Evolutionary conservation across 768 basidiomycete species (phyloP).

Genomic region (Suillus subalutaceus): DNA sequence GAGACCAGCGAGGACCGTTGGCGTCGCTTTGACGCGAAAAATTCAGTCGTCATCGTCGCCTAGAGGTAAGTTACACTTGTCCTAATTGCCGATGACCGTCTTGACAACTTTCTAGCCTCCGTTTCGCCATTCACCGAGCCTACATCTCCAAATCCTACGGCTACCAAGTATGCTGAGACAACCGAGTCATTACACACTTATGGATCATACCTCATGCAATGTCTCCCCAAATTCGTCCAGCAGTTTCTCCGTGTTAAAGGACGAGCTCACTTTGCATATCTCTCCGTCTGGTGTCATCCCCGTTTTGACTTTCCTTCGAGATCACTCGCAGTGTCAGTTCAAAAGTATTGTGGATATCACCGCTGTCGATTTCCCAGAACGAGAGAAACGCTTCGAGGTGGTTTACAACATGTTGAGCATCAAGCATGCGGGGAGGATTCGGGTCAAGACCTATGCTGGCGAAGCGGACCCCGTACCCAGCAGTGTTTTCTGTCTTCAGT

Average conservation of each 20-base stretch:
- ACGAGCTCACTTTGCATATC: slow-evolving; percentile 90
- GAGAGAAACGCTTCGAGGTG: slow-evolving; percentile 93
- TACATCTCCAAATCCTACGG: slow-evolving; percentile 85
- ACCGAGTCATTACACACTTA: slow-evolving; percentile 86
- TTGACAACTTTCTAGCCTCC: slow-evolving; percentile 48
- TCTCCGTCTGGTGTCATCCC: slow-evolving; percentile 82
- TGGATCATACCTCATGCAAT: slow-evolving; percentile 90
- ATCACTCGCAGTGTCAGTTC: slow-evolving; percentile 95
- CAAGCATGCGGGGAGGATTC: slow-evolving; percentile 76
- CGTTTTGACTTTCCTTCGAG: slow-evolving; percentile 88
- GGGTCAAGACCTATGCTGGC: slow-evolving; percentile 98
- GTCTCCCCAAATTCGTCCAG: slow-evolving; percentile 95
- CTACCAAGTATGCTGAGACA: slow-evolving; percentile 69
- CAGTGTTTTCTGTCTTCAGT: slow-evolving; percentile 71
- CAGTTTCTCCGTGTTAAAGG: slow-evolving; percentile 97
- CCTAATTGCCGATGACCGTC: background rate
- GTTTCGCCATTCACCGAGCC: slow-evolving; percentile 85
- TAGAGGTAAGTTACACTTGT: slow-evolving; percentile 46
- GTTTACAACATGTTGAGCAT: slow-evolving; percentile 94
- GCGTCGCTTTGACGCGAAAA: slow-evolving; percentile 35
- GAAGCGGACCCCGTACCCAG: slow-evolving; percentile 93
- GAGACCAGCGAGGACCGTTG: slow-evolving; percentile 34
- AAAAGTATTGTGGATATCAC: slow-evolving; percentile 92
- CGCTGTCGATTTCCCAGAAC: slow-evolving; percentile 93
- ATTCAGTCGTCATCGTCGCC: slow-evolving; percentile 51